phyloP scores from a whole-genome alignment of 805 yeast species.

The Dipodascopsis tothii region DNA sequence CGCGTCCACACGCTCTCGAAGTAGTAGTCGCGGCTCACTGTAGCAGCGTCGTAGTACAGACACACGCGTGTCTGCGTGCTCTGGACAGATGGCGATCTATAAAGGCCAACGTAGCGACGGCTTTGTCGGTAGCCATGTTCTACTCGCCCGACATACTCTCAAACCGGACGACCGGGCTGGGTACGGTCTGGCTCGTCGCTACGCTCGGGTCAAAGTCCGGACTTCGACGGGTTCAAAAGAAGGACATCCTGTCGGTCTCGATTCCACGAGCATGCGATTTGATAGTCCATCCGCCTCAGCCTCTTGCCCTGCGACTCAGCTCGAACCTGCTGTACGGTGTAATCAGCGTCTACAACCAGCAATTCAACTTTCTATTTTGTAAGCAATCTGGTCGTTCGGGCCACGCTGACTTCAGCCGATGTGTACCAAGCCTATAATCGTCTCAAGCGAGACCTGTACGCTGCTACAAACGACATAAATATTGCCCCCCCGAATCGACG shows the following conservation, averaged over 20 bases:
- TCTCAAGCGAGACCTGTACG: conserved; percentile 3
- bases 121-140: conserved; percentile 12
- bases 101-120: background rate
- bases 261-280: conserved; percentile 22
- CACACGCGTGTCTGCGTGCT: too few species aligned
- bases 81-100: too few species aligned
- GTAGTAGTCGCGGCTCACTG: too few species aligned
- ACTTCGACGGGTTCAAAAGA: conserved; percentile 19
- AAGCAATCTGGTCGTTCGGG: conserved; percentile 1
- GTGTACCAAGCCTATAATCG: conserved; percentile 5
- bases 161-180: conserved; percentile 12
- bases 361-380: conserved; percentile 15
- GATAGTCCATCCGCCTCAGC: conserved; percentile 24
- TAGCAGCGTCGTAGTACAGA: too few species aligned
- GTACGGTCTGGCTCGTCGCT: conserved; percentile 26
- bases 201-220: conserved; percentile 25
- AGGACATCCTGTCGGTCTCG: conserved; percentile 24
- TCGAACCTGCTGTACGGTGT: conserved; percentile 24
- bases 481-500: background rate
- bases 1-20: too few species aligned
- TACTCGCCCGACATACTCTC: conserved; percentile 20
- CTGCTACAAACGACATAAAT: background rate
- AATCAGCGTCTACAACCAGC: conserved; percentile 21
- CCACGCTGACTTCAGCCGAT: conserved; percentile 5
- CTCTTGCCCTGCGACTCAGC: conserved; percentile 26